Evolutionary conservation across 1,139 yeast genomes (phyloP), one percentile per base, ranked within the genome.

Genomic region (Blastobotrys arbuscula): DNA sequence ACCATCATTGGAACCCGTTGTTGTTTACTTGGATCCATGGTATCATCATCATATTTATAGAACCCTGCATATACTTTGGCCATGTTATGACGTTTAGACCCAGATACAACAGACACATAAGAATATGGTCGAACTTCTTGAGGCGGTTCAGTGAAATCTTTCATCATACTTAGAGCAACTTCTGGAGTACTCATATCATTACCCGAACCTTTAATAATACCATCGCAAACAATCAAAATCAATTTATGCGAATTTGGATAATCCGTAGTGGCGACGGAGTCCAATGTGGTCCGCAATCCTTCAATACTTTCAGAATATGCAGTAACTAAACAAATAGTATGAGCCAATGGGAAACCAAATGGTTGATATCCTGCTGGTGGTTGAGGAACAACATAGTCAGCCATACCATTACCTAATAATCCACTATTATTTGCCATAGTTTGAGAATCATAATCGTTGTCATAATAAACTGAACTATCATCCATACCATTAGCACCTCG

Each of bases 161-260:
- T 78, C 87, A 89, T 84, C 87, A 66, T 60, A 16, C 63, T 62
- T 20, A 65, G 56, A 2, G 64, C 67, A 42, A 61, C 62, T 18
- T 65, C 66, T 2, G 65, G 62, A 1, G 70, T 64, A 21, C 64
- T 55, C 28, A 53, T 37, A 18, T 51, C 54, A 36, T 57, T 56
- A 40, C 97, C 97, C 18, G 95, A 81, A 59, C 98, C 98, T 64
- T 90, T 89, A 59, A 92, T 83, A 33, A 90, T 61, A 61, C 98
- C 98, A 70, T 92, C 98, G 73, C 97, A 90, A 34, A 92, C 76
- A 41, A 90, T 81, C 50, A 89, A 71, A 46, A 92, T 73, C 55
- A 92, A 70, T 66, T 90, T 92, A 67, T 92, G 97, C 6, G 97
- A 86, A 67, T 88, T 89, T 52, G 97, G 97, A 65, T 84, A 92